A percentile compares a stretch with the other conserved stretches of the same genome.
These are phyloP conservation scores for Yamadazyma atlantica DNA, from an alignment of 1,139 yeast species.

Conservation along the genomic window DNA sequence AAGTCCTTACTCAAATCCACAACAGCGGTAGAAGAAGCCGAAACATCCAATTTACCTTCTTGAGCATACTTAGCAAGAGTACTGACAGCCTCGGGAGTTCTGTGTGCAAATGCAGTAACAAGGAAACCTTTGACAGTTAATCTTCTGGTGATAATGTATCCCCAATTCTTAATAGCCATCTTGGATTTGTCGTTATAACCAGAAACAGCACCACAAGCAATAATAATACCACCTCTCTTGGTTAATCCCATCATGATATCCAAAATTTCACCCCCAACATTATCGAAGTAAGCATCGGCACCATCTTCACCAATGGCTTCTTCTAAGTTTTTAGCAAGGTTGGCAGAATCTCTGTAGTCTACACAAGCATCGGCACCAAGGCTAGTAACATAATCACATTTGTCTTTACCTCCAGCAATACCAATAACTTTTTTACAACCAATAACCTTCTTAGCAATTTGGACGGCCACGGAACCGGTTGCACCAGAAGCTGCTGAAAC, in stretches of 20 bases:
- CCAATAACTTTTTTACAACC: conserved; percentile 61
- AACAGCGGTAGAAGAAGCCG: conserved; percentile 21
- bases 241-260: conserved; percentile 44
- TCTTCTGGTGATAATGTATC: conserved; percentile 45
- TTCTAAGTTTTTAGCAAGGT: conserved; percentile 41
- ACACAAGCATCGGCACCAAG: conserved; percentile 56
- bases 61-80: conserved; percentile 33
- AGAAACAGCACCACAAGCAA: conserved; percentile 65
- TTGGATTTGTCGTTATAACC: conserved; percentile 50
- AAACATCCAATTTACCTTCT: conserved; percentile 40
- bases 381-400: conserved; percentile 53
- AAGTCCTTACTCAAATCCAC: conserved; percentile 25
- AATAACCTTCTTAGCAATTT: conserved; percentile 53
- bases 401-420: conserved; percentile 61
- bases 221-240: conserved; percentile 43
- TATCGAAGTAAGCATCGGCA: conserved; percentile 53
- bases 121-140: conserved; percentile 51
- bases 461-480: conserved; percentile 63
- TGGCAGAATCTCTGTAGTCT: conserved; percentile 49
- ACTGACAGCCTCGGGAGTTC: conserved; percentile 36
- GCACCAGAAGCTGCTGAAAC: conserved; percentile 73
- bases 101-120: conserved; percentile 33
- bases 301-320: conserved; percentile 43
- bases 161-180: conserved; percentile 36
- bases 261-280: conserved; percentile 64